These are phyloP conservation scores for Daldinia sp. DNA, from an alignment of 2,329 filamentous ascomycete genomes.

Conservation along the genomic window DNA sequence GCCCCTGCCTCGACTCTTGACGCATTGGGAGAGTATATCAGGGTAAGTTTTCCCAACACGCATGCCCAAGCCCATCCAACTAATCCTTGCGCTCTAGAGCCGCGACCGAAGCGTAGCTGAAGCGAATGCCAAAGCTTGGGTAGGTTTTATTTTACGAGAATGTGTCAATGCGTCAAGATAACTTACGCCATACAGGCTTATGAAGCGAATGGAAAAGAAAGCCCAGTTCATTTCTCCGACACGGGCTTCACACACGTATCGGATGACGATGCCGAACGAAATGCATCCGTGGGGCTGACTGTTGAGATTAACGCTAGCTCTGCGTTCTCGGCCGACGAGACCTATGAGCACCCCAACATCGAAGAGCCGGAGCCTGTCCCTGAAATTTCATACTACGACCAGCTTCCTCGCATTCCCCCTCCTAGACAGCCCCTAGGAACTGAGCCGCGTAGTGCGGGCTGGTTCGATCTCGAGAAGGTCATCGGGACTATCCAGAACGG, in stretches of 20 bases:
- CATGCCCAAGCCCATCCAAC: background rate
- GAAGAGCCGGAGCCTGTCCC: constrained; percentile 1
- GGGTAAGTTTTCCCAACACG: background rate
- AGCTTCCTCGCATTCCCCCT: constrained; percentile 22
- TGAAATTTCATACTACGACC: constrained; percentile 23
- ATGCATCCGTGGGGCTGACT: constrained; percentile 20
- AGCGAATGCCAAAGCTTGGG: constrained; percentile 9
- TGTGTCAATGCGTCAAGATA: background rate
- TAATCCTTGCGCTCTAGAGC: constrained; percentile 8
- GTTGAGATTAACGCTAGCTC: constrained; percentile 22
- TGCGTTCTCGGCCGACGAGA: constrained; percentile 18
- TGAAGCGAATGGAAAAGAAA: constrained; percentile 22
- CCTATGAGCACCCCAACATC: constrained; percentile 13
- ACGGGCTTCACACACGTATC: constrained; percentile 18
- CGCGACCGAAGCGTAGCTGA: constrained; percentile 1
- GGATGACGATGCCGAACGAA: constrained; percentile 18
- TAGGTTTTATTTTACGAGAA: background rate
- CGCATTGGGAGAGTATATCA: constrained; percentile 18
- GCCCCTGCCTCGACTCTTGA: background rate
- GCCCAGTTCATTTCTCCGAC: constrained; percentile 18
- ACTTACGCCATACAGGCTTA: constrained; percentile 16
- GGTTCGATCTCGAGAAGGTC: constrained; percentile 19
- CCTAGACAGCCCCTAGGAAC: background rate
- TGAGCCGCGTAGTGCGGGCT: background rate
- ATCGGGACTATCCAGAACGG: constrained; percentile 31